Evolutionary conservation across 2,329 filamentous ascomycete species (phyloP), one percentile per base, ranked within the genome.

Genomic region (Aspergillus novofumigatus): DNA sequence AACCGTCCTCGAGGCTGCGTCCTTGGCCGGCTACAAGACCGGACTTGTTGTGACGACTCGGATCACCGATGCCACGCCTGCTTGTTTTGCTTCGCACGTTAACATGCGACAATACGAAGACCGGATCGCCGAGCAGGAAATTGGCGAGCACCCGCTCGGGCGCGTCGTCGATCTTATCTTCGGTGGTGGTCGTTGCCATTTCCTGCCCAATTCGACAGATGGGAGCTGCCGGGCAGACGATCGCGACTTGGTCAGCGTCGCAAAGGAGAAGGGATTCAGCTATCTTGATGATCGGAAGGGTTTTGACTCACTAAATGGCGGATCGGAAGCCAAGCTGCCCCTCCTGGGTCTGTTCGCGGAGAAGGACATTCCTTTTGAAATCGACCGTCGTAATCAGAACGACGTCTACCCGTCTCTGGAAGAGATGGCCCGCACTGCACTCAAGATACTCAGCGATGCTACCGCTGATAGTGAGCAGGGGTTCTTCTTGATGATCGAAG

Each of bases 401-500:
- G 86, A 94, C 54, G 74, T 86, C 29, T 97, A 96, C 70, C 94
- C 94, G 3, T 93, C 91, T 17, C 80, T 99, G 44, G 89, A 90
- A 70, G 92, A 97, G 75, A 97, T 97, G 92, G 86, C 93, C 8
- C 82, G 83, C 64, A 91, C 90, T 17, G 93, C 94, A 1, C 80
- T 99, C 60, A 85, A 82, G 14, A 86, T 90, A 1, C 83, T 99
- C 25, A 88, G 89, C 60, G 86, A 86, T 58, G 94, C 92, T 0
- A 97, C 94, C 0, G 81, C 84, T 68, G 81, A 92, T 69, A 91
- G 85, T 60, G 91, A 97, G 45, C 86, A 95, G 74, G 94, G 94
- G 4, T 99, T 97, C 80, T 99, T 99, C 77, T 80, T 99, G 66
- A 96, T 99, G 93, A 95, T 99, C 59, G 94, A 99, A 75, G 94